Percentiles rank a stretch among this genome's conserved stretches.
These are phyloP conservation scores for Pseudoscleropodium purum DNA, from an alignment of 225 moss, liverwort and hornwort species.

Conservation along the genomic window DNA sequence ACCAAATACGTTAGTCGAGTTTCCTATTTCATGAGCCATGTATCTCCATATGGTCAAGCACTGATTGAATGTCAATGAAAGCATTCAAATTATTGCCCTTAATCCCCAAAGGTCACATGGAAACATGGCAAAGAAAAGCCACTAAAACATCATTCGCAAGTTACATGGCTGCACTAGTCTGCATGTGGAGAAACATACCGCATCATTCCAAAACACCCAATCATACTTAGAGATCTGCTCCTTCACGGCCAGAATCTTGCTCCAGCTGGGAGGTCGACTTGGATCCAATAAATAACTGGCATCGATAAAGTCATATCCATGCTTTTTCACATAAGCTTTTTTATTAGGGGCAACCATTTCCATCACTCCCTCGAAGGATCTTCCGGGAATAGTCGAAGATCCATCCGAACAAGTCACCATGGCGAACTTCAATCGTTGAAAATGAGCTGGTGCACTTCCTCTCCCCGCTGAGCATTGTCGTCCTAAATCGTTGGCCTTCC, in stretches of 20 bases:
- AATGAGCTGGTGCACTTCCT: constrained; percentile 22
- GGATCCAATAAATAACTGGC: constrained; percentile 85
- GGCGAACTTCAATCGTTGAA: constrained; percentile 60
- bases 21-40: not conserved
- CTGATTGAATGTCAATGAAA: not conserved
- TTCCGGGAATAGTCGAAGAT: constrained; percentile 74
- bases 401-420: constrained; percentile 99
- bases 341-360: constrained; percentile 87
- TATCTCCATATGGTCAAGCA: not conserved
- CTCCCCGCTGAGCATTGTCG: constrained; percentile 49
- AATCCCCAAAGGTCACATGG: not conserved
- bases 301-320: constrained; percentile 95
- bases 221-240: constrained; percentile 82
- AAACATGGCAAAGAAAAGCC: not conserved
- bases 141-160: not conserved
- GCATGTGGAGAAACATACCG: constrained; percentile 37
- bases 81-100: not conserved
- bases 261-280: constrained; percentile 95
- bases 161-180: not conserved
- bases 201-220: constrained; percentile 99
- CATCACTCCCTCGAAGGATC: constrained; percentile 96
- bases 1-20: not conserved
- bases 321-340: constrained; percentile 66
- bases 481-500: constrained; percentile 83
- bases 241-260: constrained; percentile 93